Percentiles rank a stretch among this genome's conserved stretches.
Evolutionary conservation across 2,329 filamentous ascomycete species (phyloP).

Genomic region (Colletotrichum spinosum): DNA sequence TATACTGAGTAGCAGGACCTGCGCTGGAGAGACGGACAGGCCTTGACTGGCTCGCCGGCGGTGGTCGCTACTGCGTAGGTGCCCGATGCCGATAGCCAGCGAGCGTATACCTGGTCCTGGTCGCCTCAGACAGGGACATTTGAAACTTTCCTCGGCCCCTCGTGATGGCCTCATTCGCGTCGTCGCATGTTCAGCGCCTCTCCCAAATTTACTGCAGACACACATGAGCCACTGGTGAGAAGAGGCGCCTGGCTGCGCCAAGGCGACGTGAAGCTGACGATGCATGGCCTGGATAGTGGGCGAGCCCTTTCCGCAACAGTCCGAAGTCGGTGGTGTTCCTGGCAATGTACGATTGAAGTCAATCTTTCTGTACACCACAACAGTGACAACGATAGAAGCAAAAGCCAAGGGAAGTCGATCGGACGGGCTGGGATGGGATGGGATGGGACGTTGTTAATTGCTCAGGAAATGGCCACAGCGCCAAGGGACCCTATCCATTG

Average conservation of each 20-base stretch:
- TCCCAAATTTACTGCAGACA: constrained; percentile 19
- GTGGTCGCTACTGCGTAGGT: too few species aligned
- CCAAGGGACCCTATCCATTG: constrained; percentile 14
- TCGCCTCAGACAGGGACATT: constrained; percentile 31
- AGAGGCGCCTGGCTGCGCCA: neutral
- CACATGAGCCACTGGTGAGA: neutral
- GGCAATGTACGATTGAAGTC: neutral
- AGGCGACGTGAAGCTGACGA: neutral
- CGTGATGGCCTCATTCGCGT: constrained; percentile 34
- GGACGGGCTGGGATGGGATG: constrained; percentile 7
- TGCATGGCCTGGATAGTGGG: neutral
- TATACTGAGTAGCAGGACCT: too few species aligned
- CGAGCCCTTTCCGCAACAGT: too few species aligned
- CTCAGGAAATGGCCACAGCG: constrained; percentile 16
- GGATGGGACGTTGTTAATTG: constrained; percentile 16
- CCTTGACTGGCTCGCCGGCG: too few species aligned
- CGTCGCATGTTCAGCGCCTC: constrained; percentile 27
- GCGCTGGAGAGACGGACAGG: too few species aligned
- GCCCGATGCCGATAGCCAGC: too few species aligned
- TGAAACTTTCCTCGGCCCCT: constrained; percentile 35
- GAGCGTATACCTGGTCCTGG: constrained; percentile 16
- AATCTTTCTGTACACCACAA: neutral
- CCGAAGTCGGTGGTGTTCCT: neutral
- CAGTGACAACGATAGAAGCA: neutral
- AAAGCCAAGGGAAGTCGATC: neutral